A percentile compares a stretch with the other conserved stretches of the same genome.
Evolutionary conservation across 441 rosid genomes (phyloP).

Genomic region (Omphalea diandra): DNA sequence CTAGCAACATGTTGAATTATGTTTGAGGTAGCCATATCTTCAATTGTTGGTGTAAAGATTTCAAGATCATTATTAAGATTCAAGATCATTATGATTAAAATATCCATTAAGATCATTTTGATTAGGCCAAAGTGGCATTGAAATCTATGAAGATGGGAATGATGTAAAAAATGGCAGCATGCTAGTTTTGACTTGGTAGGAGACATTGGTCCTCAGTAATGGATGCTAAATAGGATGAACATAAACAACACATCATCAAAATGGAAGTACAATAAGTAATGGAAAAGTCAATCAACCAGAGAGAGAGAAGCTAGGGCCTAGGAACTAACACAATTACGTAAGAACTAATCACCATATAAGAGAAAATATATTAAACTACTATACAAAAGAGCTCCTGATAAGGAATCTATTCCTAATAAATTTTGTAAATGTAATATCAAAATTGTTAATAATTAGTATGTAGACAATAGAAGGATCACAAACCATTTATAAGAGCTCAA

Average conservation of each 20-base stretch:
- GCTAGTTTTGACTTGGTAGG: constrained; percentile 35
- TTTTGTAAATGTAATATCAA: not conserved
- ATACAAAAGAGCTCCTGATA: not conserved
- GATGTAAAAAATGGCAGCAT: constrained; percentile 30
- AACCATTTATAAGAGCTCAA: not conserved
- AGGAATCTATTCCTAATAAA: not conserved
- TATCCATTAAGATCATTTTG: constrained; percentile 34
- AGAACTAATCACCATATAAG: not conserved
- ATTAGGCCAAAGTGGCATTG: constrained; percentile 39
- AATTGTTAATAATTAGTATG: not conserved
- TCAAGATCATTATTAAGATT: no score
- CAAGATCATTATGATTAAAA: constrained; percentile 29
- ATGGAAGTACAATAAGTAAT: constrained; percentile 2
- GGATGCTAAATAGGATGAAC: constrained; percentile 32
- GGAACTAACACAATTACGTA: no score
- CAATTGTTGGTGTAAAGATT: constrained; percentile 24
- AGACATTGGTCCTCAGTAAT: constrained; percentile 34
- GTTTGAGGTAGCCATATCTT: constrained; percentile 19
- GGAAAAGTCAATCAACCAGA: not conserved
- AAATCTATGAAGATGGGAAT: constrained; percentile 29
- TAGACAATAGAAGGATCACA: not conserved
- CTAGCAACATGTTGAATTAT: constrained; percentile 31
- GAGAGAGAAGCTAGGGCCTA: no score
- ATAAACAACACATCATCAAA: not conserved
- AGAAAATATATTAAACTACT: not conserved